Conservation (phyloP, 208 protist species). For the Phytomonas sp. region DNA sequence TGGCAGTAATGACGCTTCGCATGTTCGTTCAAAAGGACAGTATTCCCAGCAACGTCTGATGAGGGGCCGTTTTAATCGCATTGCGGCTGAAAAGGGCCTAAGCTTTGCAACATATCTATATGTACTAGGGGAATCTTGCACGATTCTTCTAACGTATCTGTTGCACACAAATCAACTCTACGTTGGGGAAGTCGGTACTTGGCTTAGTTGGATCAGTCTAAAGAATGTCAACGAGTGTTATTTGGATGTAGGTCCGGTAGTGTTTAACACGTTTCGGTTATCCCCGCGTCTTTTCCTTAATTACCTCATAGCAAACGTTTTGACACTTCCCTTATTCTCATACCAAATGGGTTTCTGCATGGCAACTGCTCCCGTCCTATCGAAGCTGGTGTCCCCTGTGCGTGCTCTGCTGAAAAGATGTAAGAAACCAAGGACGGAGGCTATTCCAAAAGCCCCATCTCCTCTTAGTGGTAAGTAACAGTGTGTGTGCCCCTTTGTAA, state of each 20-base stretch:
- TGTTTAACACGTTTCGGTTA: slow-evolving; percentile 34
- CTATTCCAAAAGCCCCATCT: slow-evolving; percentile 22
- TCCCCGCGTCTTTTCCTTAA: slow-evolving; percentile 55
- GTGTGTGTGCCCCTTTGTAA: slow-evolving; percentile 1
- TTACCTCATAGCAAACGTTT: slow-evolving; percentile 51
- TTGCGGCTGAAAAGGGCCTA: slow-evolving; percentile 35
- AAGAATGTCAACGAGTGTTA: slow-evolving; percentile 18
- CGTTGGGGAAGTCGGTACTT: slow-evolving; percentile 45
- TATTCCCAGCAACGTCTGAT: slow-evolving; percentile 22
- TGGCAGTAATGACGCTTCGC: neutral
- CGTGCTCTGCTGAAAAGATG: neutral
- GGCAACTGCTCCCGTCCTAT: slow-evolving; percentile 23
- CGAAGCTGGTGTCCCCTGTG: neutral
- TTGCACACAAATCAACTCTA: slow-evolving; percentile 45
- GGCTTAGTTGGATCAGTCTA: slow-evolving; percentile 17
- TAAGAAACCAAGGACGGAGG: neutral
- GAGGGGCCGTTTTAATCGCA: slow-evolving; percentile 65
- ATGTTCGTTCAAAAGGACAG: slow-evolving; percentile 3
- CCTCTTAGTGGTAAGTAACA: neutral
- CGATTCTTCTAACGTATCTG: slow-evolving; percentile 32
- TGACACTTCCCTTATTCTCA: slow-evolving; percentile 43
- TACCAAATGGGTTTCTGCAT: slow-evolving; percentile 44
- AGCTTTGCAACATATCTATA: slow-evolving; percentile 55
- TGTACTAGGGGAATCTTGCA: slow-evolving; percentile 57
- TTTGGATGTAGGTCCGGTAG: slow-evolving; percentile 29